These are phyloP conservation scores for Talaromyces sp. DNA, from an alignment of 2,329 filamentous ascomycete genomes.

Conservation along the genomic window DNA sequence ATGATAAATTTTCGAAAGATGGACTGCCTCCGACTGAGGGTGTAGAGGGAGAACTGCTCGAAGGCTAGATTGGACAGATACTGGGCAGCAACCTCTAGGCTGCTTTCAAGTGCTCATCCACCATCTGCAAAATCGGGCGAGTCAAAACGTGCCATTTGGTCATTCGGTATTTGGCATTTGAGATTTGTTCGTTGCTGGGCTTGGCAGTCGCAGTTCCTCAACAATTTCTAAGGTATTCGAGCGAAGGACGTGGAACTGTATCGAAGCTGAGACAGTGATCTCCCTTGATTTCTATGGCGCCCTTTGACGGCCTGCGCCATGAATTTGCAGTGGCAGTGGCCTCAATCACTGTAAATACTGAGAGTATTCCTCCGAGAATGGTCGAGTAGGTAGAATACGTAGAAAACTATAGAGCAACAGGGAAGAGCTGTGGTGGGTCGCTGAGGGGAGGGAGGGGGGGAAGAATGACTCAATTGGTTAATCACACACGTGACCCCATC, in stretches of 20 bases:
- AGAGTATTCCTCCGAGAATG: too few relatives aligned
- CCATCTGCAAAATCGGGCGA: neutral
- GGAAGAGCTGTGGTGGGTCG: neutral
- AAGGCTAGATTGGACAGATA: neutral
- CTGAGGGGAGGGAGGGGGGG: conserved; percentile 3
- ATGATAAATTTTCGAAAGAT: neutral
- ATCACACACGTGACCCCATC: conserved; percentile 6
- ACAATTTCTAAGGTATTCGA: neutral
- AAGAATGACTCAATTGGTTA: conserved; percentile 3
- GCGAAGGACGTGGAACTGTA: conserved; percentile 3
- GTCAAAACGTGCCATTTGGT: conserved; percentile 10
- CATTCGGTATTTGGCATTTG: conserved; percentile 4
- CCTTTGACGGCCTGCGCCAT: neutral
- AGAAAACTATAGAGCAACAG: neutral
- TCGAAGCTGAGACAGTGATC: neutral
- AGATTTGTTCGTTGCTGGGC: neutral
- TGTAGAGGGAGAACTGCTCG: neutral
- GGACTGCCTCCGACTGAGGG: neutral
- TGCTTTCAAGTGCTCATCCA: neutral
- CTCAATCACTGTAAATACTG: neutral
- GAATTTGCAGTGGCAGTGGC: neutral
- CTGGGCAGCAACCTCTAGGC: neutral
- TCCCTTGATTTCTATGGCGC: neutral
- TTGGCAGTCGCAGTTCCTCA: neutral
- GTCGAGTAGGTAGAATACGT: too few relatives aligned